Percentiles rank a stretch among this genome's conserved stretches.
These are phyloP conservation scores for Crithidia acanthocephali DNA, from an alignment of 208 protist species.

Conservation along the genomic window DNA sequence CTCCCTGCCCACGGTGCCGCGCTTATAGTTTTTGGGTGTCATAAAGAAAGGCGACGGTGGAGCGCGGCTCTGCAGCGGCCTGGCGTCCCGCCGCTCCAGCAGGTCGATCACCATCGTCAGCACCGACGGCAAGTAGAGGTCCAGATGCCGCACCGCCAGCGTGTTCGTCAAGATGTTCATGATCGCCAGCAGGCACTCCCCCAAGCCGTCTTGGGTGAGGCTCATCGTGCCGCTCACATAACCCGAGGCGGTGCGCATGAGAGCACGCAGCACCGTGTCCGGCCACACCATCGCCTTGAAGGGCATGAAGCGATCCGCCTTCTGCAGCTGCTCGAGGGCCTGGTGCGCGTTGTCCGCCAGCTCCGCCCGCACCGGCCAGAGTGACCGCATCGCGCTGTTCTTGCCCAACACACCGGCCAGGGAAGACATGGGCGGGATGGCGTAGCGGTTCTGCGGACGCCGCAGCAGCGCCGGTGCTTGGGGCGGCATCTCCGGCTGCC, in stretches of 20 bases:
- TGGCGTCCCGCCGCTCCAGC: slow-evolving; percentile 25
- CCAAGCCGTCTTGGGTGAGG: slow-evolving; percentile 69
- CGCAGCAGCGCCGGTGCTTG: slow-evolving; percentile 49
- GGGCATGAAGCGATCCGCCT: slow-evolving; percentile 32
- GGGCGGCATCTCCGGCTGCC: slow-evolving; percentile 32
- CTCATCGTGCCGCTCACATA: slow-evolving; percentile 61
- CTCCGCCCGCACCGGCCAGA: slow-evolving; percentile 33
- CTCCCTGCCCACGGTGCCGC: not conserved
- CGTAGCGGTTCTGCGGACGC: slow-evolving; percentile 43
- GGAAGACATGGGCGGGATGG: slow-evolving; percentile 34
- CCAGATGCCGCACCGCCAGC: slow-evolving; percentile 41
- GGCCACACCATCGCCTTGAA: slow-evolving; percentile 55
- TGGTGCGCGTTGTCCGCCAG: slow-evolving; percentile 24
- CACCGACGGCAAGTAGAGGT: slow-evolving; percentile 66
- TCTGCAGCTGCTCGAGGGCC: slow-evolving; percentile 35
- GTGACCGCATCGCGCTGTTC: slow-evolving; percentile 6
- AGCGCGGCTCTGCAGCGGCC: slow-evolving; percentile 10
- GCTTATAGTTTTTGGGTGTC: not conserved
- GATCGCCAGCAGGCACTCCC: slow-evolving; percentile 63
- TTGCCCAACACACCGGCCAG: slow-evolving; percentile 23
- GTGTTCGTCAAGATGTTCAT: slow-evolving; percentile 71
- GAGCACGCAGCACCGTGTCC: slow-evolving; percentile 64
- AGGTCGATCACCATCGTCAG: slow-evolving; percentile 60
- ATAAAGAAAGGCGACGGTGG: slow-evolving; percentile 21
- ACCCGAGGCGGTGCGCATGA: slow-evolving; percentile 61